Conservation (phyloP, 768 basidiomycete species). For the Termitomyces sp. region DNA sequence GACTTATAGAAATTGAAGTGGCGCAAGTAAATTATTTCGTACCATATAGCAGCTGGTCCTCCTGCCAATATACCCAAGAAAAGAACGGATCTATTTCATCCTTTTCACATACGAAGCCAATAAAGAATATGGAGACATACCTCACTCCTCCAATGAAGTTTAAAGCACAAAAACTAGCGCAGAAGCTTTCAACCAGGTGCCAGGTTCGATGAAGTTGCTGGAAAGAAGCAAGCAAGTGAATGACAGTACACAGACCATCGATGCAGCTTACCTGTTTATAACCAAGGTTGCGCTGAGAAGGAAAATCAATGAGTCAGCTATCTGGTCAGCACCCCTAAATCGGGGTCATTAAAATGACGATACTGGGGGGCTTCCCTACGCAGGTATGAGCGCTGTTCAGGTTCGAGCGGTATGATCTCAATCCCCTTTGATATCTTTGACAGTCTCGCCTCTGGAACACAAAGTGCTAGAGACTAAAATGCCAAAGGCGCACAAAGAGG, state of each 20-base stretch:
- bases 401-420: constrained; percentile 98
- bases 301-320: constrained; percentile 43
- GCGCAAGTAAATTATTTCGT: constrained; percentile 2
- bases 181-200: constrained; percentile 80
- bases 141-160: constrained; percentile 89
- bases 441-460: constrained; percentile 18
- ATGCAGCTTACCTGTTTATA: constrained; percentile 64
- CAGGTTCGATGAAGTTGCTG: constrained; percentile 86
- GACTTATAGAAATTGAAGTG: constrained; percentile 9
- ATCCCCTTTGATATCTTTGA: constrained; percentile 46
- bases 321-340: constrained; percentile 27
- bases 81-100: constrained; percentile 52
- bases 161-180: constrained; percentile 82
- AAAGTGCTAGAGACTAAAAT: constrained; percentile 18
- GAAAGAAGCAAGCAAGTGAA: constrained; percentile 12
- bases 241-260: background rate
- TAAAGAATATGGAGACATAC: constrained; percentile 30
- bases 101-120: background rate
- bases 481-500: constrained; percentile 36
- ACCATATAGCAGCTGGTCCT: constrained; percentile 87
- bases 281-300: constrained; percentile 60
- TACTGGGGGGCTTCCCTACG: constrained; percentile 95
- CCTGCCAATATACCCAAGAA: constrained; percentile 83
- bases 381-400: constrained; percentile 97
- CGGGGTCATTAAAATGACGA: constrained; percentile 35